Conservation (phyloP, 441 rosid species). For the Rhodomyrtus psidioides region DNA sequence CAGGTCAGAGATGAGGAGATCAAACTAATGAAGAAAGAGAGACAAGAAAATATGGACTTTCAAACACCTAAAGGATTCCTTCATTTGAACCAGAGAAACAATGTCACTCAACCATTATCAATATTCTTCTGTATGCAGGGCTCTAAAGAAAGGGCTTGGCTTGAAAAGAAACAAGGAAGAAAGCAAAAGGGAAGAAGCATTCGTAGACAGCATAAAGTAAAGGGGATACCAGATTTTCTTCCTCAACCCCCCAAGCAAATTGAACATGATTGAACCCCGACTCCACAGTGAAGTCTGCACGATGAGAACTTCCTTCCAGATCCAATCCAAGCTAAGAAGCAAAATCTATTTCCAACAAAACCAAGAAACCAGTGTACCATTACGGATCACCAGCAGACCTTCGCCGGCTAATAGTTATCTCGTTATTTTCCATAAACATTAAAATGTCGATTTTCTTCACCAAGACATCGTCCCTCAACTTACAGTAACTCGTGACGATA, state of each 20-base stretch:
- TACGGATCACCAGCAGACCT: neutral
- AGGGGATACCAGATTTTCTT: neutral
- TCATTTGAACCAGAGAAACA: neutral
- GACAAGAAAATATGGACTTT: neutral
- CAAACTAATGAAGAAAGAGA: neutral
- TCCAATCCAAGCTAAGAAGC: neutral
- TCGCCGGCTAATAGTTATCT: neutral
- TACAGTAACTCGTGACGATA: neutral
- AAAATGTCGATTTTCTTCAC: neutral
- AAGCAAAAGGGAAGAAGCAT: neutral
- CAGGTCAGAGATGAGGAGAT: neutral
- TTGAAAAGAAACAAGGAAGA: neutral
- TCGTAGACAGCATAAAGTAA: neutral
- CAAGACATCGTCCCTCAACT: neutral
- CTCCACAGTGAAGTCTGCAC: neutral
- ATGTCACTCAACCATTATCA: neutral
- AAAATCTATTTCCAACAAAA: neutral
- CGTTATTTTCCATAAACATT: neutral
- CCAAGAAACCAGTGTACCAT: neutral
- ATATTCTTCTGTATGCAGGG: neutral
- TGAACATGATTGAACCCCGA: neutral
- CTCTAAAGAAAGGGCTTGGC: neutral
- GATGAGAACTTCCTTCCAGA: neutral
- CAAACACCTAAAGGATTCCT: neutral
- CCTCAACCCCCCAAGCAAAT: neutral